phyloP scores from a whole-genome alignment of 2,329 filamentous ascomycete genomes.

The Sclerotinia subarctica region DNA sequence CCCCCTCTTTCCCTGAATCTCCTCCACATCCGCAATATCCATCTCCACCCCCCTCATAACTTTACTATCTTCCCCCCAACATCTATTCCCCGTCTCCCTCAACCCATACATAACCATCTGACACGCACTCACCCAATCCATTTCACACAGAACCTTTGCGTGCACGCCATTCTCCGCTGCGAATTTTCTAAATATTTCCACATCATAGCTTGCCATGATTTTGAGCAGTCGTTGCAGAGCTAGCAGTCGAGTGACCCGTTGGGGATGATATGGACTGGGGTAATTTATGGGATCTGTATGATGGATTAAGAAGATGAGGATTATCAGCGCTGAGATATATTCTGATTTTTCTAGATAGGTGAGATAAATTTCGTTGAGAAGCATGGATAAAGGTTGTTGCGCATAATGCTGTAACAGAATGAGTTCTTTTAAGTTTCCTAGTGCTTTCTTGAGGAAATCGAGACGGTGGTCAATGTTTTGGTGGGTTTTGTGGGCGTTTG shows the following conservation, averaged over 20 bases:
- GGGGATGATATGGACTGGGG: slow-evolving; percentile 49
- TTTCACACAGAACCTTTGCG: neutral
- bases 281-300: slow-evolving; percentile 50
- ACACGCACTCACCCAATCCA: slow-evolving; percentile 23
- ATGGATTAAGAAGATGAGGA: slow-evolving; percentile 38
- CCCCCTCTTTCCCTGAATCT: neutral
- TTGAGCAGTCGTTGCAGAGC: slow-evolving; percentile 52
- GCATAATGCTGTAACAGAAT: slow-evolving; percentile 20
- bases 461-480: slow-evolving; percentile 12
- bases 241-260: slow-evolving; percentile 51
- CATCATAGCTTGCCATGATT: slow-evolving; percentile 45
- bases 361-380: slow-evolving; percentile 44
- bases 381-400: slow-evolving; percentile 37
- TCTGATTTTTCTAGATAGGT: slow-evolving; percentile 46
- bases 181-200: slow-evolving; percentile 23
- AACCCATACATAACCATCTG: slow-evolving; percentile 15
- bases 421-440: slow-evolving; percentile 12
- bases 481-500: neutral
- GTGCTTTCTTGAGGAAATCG: neutral
- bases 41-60: slow-evolving; percentile 6
- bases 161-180: neutral
- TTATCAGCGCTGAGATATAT: slow-evolving; percentile 48
- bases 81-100: neutral
- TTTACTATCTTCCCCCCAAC: slow-evolving; percentile 12
- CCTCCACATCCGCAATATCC: slow-evolving; percentile 13